Base-by-base conservation (phyloP, 2,329 filamentous ascomycete genomes). In the Fusarium graminum region DNA sequence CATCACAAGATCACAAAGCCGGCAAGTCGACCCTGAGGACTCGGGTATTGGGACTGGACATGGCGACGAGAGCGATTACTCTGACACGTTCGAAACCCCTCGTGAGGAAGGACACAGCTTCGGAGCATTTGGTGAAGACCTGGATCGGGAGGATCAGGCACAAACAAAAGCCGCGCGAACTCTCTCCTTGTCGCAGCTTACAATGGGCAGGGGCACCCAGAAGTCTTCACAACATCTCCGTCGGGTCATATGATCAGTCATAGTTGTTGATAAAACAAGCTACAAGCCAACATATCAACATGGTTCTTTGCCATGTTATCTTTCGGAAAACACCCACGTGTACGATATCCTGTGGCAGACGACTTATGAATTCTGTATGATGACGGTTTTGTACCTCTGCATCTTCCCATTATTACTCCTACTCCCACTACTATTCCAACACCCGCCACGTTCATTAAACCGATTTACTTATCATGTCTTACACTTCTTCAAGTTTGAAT, bases 161-260 rank as follows among this genome's bases (percentile, higher is more conserved):
- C 76, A 78, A 49, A 84, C 85, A 63, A 86, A 80, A 73, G 86
- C 88, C 2, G 86, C 86, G 22, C 85, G 86, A 65, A 90, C 87
- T 41, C 81, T 92, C 71, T 91, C 86, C 28, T 80, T 90, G 12
- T 86, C 86, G 60, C 86, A 87, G 72, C 75, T 89, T 68, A 89
- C 86, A 1, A 77, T 85, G 67, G 79, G 62, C 13, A 71, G 63
- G 43, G 59, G 54, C 46, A 45, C 65, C 16, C 65, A 67, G 39
- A 62, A 54, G 30, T 57, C 66, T 45, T 64, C 70, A 11, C 74
- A 71, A 44, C 55, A 67, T 51, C 47, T 60, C 30, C 70, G 69
- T 16, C 69, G 74, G 32, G 67, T 71, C 46, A 70, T 73, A 51
- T 76, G 54, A 66, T 43, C 36, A 51, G 44, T 22, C 19, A 51